Evolutionary conservation across 2,329 filamentous ascomycete species (phyloP).

Genomic region (Parastagonospora nodorum): DNA sequence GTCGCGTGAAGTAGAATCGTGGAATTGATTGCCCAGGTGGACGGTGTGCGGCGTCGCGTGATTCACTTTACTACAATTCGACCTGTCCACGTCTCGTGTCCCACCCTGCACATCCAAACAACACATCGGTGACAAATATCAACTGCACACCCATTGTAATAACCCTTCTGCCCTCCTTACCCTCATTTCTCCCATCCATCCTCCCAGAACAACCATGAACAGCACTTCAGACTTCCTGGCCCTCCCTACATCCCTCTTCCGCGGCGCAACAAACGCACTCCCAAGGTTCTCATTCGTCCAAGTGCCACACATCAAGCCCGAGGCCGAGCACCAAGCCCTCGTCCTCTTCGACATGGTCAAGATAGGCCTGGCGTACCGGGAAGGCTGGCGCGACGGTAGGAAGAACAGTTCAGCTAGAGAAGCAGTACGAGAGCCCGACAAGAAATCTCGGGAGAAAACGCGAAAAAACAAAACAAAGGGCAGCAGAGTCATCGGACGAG

Average conservation of each 20-base stretch:
- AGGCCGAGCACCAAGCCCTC: slow-evolving; percentile 19
- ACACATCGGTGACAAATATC: no score
- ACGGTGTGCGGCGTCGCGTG: no score
- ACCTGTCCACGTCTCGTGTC: no score
- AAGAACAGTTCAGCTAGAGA: background rate
- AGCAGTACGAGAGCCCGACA: background rate
- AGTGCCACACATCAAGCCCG: slow-evolving; percentile 19
- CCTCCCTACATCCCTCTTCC: background rate
- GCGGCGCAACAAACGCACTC: background rate
- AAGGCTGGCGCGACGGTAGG: slow-evolving; percentile 7
- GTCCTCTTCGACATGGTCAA: slow-evolving; percentile 11
- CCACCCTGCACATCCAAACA: no score
- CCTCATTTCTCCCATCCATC: no score
- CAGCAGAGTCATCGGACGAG: background rate
- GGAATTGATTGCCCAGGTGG: no score
- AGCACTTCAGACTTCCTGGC: background rate
- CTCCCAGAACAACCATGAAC: background rate
- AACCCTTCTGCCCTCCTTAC: no score
- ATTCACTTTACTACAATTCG: no score
- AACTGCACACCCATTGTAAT: no score
- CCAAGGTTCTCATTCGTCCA: slow-evolving; percentile 13
- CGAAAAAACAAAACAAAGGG: background rate
- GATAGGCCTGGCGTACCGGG: slow-evolving; percentile 3
- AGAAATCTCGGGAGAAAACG: background rate
- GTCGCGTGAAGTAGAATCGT: no score